Base-by-base conservation (phyloP, 2,329 filamentous ascomycete species). In the Cladosporium colombiae region DNA sequence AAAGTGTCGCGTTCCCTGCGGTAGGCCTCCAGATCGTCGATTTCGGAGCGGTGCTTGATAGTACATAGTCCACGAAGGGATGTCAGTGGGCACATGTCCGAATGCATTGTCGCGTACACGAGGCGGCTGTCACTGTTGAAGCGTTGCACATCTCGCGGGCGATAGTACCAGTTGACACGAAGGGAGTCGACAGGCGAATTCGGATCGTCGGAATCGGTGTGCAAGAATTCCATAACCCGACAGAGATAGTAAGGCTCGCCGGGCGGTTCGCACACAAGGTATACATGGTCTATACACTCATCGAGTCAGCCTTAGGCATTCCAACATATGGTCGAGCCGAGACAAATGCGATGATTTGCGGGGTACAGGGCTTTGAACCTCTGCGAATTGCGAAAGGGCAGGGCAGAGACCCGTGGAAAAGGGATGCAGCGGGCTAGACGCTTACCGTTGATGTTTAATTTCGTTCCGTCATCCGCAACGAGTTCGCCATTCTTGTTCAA, bases 41-140 rank as follows among this genome's bases (percentile, higher is more conserved):
- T 94, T 77, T 98, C 93, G 69, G 89, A 91, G 72, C 91, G 89
- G 82, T 99, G 95, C 77, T 87, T 85, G 77, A 99, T 95, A 70
- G 89, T 88, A 79, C 94, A 98, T 81, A 96, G 97, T 71, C 95
- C 95, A 74, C 95, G 92, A 72, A 99, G 83, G 55, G 95, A 92
- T 60, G 93, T 93, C 73, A 99, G 84, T 66, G 95, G 95, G 77
- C 92, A 96, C 68, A 93, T 90, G 81, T 99, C 95, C 29, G 95
- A 98, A 79, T 99, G 95, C 95, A 99, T 99, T 33, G 95, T 97
- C 68, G 93, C 94, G 80, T 94, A 97, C 62, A 99, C 88, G 73
- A 94, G 84, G 68, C 95, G 91, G 67, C 91, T 94, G 82, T 99
- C 95, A 77, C 91, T 90, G 72, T 91, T 90, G 81, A 93, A 95